phyloP scores from a whole-genome alignment of 2,329 filamentous ascomycete species.

The Aspergillus neoniger region DNA sequence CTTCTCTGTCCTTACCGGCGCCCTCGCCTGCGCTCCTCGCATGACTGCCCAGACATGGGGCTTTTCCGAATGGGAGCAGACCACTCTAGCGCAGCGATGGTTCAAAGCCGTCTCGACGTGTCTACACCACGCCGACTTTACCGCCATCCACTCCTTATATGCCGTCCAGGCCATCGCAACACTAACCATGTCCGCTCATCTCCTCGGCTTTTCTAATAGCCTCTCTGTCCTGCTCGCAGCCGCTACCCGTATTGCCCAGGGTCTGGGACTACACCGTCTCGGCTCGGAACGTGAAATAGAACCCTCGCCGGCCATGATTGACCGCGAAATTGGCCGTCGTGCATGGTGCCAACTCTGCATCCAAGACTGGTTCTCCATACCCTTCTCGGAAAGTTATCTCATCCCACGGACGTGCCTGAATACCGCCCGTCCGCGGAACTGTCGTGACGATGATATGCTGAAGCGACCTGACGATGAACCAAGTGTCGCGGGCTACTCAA shows the following conservation, averaged over 20 bases:
- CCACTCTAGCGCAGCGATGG: constrained; percentile 48
- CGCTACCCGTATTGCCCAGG: constrained; percentile 51
- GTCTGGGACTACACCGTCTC: constrained; percentile 50
- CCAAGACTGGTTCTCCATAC: constrained; percentile 49
- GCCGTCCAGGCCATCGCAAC: constrained; percentile 52
- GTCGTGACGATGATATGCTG: constrained; percentile 28
- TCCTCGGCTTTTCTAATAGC: constrained; percentile 52
- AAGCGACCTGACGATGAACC: constrained; percentile 37
- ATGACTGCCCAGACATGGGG: constrained; percentile 45
- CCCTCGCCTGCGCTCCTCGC: constrained; percentile 46
- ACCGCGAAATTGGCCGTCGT: constrained; percentile 41
- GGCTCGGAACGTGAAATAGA: constrained; percentile 21
- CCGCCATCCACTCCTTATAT: constrained; percentile 45
- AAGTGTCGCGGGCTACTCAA: constrained; percentile 37
- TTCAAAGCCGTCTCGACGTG: constrained; percentile 49
- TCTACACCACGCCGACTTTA: constrained; percentile 51
- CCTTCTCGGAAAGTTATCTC: constrained; percentile 43
- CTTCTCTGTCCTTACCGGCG: constrained; percentile 48
- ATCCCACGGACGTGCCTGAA: constrained; percentile 41
- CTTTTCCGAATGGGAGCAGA: constrained; percentile 45
- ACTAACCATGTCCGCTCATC: constrained; percentile 53
- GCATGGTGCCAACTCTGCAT: constrained; percentile 43
- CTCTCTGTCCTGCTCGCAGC: constrained; percentile 50
- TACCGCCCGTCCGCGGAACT: constrained; percentile 35
- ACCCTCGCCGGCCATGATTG: constrained; percentile 22